Evolutionary conservation across 2,329 filamentous ascomycete species (phyloP), one percentile per base, ranked within the genome.

Genomic region (Venturia pyrina): DNA sequence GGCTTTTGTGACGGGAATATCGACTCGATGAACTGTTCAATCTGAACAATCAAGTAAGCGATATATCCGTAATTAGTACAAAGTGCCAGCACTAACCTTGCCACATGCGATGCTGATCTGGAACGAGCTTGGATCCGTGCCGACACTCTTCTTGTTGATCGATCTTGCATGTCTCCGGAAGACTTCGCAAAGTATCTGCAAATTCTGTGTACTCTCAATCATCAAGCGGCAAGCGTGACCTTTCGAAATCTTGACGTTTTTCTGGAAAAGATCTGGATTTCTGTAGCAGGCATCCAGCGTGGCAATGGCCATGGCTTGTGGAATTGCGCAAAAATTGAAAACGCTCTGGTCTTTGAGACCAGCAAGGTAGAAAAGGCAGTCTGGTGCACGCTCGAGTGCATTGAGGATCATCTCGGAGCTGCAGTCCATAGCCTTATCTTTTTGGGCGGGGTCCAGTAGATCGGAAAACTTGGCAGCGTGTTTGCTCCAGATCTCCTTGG

Each of bases 251-350:
- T 99, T 99, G 79, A 99, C 81, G 73, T 97, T 95, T 69, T 84
- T 87, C 74, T 93, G 79, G 75, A 96, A 96, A 66, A 99, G 87
- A 67, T 82, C 83, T 28, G 90, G 89, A 77, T 99, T 99, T 72
- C 90, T 89, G 85, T 98, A 99, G 71, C 93, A 89, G 21, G 91
- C 81, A 71, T 97, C 93, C 53, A 98, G 80, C 0, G 93, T 98
- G 10, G 95, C 93, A 75, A 99, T 97, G 64, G 93, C 95, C 95
- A 99, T 99, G 69, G 87, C 83, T 78, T 99, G 95, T 2, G 95
- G 95, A 69, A 99, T 99, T 66, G 93, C 93, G 61, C 92, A 92
- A 77, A 99, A 99, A 83, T 99, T 99, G 86, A 99, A 99, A 34
- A 96, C 91, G 74, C 91, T 96, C 80, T 99, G 95, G 74, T 99